A percentile compares a stretch with the other conserved stretches of the same genome.
Evolutionary conservation across 768 basidiomycete species (phyloP).

Genomic region (Russula virescens): DNA sequence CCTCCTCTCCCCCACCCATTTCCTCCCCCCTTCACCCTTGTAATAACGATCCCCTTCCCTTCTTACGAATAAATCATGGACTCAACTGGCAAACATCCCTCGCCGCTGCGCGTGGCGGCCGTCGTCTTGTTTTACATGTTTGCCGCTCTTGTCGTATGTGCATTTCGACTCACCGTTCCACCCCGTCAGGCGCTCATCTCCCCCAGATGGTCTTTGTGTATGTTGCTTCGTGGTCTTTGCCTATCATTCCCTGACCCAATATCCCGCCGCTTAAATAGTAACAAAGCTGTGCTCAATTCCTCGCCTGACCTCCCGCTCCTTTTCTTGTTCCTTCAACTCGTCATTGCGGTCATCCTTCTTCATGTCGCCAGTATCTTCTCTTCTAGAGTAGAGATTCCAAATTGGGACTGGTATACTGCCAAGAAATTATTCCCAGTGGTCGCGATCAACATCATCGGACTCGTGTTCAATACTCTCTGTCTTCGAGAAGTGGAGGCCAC

Average conservation of each 20-base stretch:
- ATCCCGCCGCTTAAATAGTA: constrained; percentile 36
- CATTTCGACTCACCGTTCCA: constrained; percentile 2
- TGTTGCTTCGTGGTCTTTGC: constrained; percentile 16
- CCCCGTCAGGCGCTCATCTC: constrained; percentile 7
- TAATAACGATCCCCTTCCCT: neutral
- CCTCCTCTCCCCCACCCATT: neutral
- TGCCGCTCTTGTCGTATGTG: constrained; percentile 64
- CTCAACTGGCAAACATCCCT: constrained; percentile 30
- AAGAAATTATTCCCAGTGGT: constrained; percentile 61
- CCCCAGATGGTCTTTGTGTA: constrained; percentile 48
- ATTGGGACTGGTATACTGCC: constrained; percentile 43
- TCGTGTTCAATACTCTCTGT: constrained; percentile 77
- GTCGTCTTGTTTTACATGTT: constrained; percentile 78
- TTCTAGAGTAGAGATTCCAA: constrained; percentile 52
- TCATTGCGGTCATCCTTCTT: constrained; percentile 61
- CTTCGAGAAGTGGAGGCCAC: constrained; percentile 73
- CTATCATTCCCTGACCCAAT: constrained; percentile 4
- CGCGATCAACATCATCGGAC: constrained; percentile 63
- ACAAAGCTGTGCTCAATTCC: constrained; percentile 68
- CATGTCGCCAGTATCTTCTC: constrained; percentile 47
- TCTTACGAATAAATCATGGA: constrained; percentile 27
- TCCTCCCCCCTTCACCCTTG: neutral
- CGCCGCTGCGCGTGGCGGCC: constrained; percentile 49
- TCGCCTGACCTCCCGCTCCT: constrained; percentile 61
- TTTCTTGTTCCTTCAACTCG: constrained; percentile 63